A percentile compares a stretch with the other conserved stretches of the same genome.
Evolutionary conservation across 75 land plant genomes (phyloP).

Genomic region (Pinus albicaulis): DNA sequence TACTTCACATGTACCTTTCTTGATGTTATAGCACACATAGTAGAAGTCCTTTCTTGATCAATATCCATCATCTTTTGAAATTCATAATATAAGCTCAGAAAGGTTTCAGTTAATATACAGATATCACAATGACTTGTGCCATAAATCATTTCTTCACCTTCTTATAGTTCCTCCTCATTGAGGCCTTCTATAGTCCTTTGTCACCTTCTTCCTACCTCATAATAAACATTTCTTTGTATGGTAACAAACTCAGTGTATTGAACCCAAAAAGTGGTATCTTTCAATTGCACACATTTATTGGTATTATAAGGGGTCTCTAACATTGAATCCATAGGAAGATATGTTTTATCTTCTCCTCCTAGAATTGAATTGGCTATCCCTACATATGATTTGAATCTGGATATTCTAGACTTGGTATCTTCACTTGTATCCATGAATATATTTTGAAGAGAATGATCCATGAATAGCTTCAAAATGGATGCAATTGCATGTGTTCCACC

Average conservation of each 20-base stretch:
- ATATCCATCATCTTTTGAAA: not conserved
- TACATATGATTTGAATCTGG: not conserved
- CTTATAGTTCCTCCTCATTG: not conserved
- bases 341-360: not conserved
- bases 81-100: not conserved
- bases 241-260: not conserved
- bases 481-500: slow-evolving; percentile 21
- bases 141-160: not conserved
- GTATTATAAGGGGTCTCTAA: not conserved
- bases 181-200: slow-evolving; percentile 7
- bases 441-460: slow-evolving; percentile 7
- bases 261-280: not conserved
- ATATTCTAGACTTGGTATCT: not conserved
- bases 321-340: not conserved
- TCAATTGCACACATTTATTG: not conserved
- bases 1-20: not conserved
- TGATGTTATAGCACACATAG: not conserved
- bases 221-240: too few relatives aligned
- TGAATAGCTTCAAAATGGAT: slow-evolving; percentile 17
- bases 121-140: not conserved
- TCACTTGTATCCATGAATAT: not conserved
- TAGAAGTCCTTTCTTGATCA: not conserved
- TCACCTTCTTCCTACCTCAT: slow-evolving; percentile 4
- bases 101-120: not conserved
- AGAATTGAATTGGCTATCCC: not conserved